These are phyloP conservation scores for Penicillium sp. DNA, from an alignment of 2,329 filamentous ascomycete species.

Conservation along the genomic window DNA sequence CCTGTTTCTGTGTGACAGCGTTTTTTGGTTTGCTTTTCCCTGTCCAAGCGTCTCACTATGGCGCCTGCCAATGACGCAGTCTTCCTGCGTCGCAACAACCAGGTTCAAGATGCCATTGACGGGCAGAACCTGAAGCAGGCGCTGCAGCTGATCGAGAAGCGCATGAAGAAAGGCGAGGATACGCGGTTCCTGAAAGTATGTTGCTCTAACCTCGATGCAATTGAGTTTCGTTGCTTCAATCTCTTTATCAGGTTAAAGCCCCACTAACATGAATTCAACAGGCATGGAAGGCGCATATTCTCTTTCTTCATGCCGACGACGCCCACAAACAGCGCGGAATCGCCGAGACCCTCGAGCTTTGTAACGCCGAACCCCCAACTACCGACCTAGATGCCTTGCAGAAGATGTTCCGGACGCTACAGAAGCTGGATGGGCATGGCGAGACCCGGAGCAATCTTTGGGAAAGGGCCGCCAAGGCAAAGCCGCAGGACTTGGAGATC, in stretches of 20 bases:
- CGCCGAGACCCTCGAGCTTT: constrained; percentile 41
- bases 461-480: constrained; percentile 45
- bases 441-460: constrained; percentile 38
- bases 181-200: constrained; percentile 39
- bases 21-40: neutral
- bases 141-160: constrained; percentile 48
- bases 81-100: constrained; percentile 45
- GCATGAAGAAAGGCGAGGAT: constrained; percentile 52
- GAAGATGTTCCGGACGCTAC: constrained; percentile 40
- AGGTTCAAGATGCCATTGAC: constrained; percentile 48
- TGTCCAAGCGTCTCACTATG: constrained; percentile 19
- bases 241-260: neutral
- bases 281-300: constrained; percentile 44
- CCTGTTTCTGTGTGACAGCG: neutral
- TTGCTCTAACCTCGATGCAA: neutral
- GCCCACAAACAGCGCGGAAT: constrained; percentile 41
- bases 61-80: constrained; percentile 37
- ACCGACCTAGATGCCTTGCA: constrained; percentile 45
- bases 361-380: constrained; percentile 39
- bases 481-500: constrained; percentile 42
- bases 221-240: neutral
- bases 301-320: constrained; percentile 40
- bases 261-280: constrained; percentile 18
- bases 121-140: constrained; percentile 47
- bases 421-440: constrained; percentile 31